A percentile compares a stretch with the other conserved stretches of the same genome.
These are phyloP conservation scores for Saturnispora zaruensis DNA, from an alignment of 805 yeast species.

Conservation along the genomic window DNA sequence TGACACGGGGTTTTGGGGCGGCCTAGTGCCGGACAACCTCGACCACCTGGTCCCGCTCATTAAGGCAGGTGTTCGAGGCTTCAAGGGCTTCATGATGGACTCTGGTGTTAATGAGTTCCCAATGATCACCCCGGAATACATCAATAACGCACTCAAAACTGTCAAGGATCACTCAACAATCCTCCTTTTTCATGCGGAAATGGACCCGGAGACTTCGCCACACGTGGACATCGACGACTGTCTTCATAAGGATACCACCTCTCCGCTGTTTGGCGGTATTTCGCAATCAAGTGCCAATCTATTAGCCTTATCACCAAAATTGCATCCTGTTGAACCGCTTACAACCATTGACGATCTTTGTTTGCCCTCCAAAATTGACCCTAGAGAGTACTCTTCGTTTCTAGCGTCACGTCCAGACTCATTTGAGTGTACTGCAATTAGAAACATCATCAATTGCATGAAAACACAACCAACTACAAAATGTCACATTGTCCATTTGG, in stretches of 20 bases:
- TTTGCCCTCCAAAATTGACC: constrained; percentile 33
- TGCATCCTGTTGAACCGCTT: constrained; percentile 54
- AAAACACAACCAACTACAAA: constrained; percentile 50
- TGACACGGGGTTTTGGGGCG: constrained; percentile 96
- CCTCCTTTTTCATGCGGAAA: constrained; percentile 90
- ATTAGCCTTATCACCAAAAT: constrained; percentile 45
- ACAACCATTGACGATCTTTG: constrained; percentile 17
- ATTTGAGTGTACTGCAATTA: constrained; percentile 79
- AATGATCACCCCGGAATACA: constrained; percentile 57
- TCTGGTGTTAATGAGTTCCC: constrained; percentile 98
- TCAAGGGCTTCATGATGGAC: constrained; percentile 86
- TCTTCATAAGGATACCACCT: neutral
- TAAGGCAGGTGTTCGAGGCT: constrained; percentile 84
- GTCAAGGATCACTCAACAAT: constrained; percentile 60
- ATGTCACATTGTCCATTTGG: constrained; percentile 84
- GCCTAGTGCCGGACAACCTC: constrained; percentile 73
- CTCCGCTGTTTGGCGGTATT: constrained; percentile 19
- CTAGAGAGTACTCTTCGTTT: constrained; percentile 61
- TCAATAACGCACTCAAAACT: constrained; percentile 53
- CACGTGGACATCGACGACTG: neutral
- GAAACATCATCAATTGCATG: constrained; percentile 58
- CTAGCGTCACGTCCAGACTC: constrained; percentile 81
- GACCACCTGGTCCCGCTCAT: constrained; percentile 66
- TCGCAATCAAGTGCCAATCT: constrained; percentile 45
- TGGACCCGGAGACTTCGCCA: constrained; percentile 32